Percentiles rank a stretch among this genome's conserved stretches.
Conservation (phyloP, 1,284 basidiomycete species). For the Trichosporon faecale region DNA sequence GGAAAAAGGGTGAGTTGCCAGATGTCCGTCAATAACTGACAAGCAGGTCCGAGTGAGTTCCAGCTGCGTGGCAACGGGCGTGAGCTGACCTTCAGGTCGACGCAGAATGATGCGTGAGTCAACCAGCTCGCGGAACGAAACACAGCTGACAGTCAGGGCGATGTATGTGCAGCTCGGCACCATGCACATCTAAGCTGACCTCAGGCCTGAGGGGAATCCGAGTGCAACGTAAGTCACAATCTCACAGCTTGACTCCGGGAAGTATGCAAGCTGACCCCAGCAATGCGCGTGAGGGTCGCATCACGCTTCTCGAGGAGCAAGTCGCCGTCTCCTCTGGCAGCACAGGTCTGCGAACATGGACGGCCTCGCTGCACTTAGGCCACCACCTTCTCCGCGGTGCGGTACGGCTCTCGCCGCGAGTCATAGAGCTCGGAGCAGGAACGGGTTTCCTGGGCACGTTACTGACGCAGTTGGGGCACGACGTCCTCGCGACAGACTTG, state of each 20-base stretch:
- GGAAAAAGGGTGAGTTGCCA: too few species aligned
- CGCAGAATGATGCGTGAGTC: not conserved
- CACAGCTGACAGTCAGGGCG: too few species aligned
- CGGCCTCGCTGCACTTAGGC: conserved; percentile 34
- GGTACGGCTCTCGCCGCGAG: not conserved
- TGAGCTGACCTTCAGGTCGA: not conserved
- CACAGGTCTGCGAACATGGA: conserved; percentile 52
- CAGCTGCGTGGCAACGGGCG: not conserved
- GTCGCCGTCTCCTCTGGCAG: conserved; percentile 51
- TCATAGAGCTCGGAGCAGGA: conserved; percentile 51
- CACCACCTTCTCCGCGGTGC: conserved; percentile 36
- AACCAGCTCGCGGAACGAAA: too few species aligned
- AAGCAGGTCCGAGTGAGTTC: not conserved
- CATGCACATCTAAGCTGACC: not conserved
- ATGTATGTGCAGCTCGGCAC: not conserved
- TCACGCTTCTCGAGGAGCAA: conserved; percentile 52
- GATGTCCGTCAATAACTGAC: not conserved
- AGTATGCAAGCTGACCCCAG: not conserved
- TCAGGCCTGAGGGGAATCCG: too few species aligned
- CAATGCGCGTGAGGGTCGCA: conserved; percentile 20
- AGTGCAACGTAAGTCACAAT: not conserved
- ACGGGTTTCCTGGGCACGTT: conserved; percentile 50
- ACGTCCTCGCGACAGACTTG: conserved; percentile 69
- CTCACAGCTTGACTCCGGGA: not conserved
- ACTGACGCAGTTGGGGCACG: conserved; percentile 48